Base-by-base conservation (phyloP, 768 basidiomycete genomes). In the Phallus indusiatus region DNA sequence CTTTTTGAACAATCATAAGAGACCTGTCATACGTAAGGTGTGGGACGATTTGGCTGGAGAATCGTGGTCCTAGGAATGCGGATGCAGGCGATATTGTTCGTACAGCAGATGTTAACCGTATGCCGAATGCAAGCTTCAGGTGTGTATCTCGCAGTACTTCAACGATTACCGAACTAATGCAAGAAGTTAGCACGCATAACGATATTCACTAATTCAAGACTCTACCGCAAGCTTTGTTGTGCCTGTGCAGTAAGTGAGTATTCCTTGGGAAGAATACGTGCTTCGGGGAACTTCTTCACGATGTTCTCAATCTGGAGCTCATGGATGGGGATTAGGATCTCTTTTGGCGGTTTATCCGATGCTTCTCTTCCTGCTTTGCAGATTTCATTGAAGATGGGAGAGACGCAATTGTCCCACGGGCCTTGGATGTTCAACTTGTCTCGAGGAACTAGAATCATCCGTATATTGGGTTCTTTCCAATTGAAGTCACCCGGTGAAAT, bases 1-100 rank as follows among this genome's bases (percentile, higher is more conserved):
- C 82, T 63, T 74, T 75, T 11, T 80, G 80, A 12, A 83, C 81
- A 0, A 77, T 81, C 22, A 82, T 71, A 18, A 82, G 70, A 28
- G 73, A 72, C 3, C 68, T 71, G 59, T 82, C 76, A 69, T 80
- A 75, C 20, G 67, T 72, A 17, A 83, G 72, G 10, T 64, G 71
- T 5, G 81, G 81, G 24, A 81, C 76, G 24, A 82, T 76, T 47
- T 78, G 70, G 1, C 74, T 66, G 2, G 80, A 81, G 67, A 83
- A 83, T 18, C 79, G 75, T 2, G 81, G 80, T 1, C 81, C 80
- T 12, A 82, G 66, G 63, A 78, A 80, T 1, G 80, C 81, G 5
- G 80, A 79, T 49, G 78, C 76, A 1, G 81, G 81, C n/a, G 80
- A 81, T 48, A 83, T 81, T 1, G 80, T 81, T 59, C 82, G 78